Conservation (phyloP, 441 rosid species). For the Syzygium syzygioides region DNA sequence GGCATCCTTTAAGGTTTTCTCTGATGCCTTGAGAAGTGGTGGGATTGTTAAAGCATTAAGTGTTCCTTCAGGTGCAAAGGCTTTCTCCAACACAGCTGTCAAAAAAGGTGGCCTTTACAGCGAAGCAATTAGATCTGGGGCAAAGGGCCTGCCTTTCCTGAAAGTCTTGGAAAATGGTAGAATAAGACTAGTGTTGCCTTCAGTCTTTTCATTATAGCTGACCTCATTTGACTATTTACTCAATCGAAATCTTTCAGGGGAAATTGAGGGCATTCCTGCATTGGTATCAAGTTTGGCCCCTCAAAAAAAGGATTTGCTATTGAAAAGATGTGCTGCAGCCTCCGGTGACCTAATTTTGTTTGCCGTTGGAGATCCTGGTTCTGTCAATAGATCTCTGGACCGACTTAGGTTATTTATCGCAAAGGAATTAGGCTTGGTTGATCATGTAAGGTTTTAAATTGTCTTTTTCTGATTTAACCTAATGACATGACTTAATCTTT, state of each 20-base stretch:
- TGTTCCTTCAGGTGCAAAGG: conserved; percentile 75
- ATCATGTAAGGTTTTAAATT: conserved; percentile 47
- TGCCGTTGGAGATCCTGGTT: conserved; percentile 69
- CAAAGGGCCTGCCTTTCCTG: conserved; percentile 88
- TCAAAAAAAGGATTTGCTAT: conserved; percentile 31
- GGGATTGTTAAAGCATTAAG: conserved; percentile 71
- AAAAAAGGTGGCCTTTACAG: conserved; percentile 82
- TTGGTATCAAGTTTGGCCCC: conserved; percentile 64
- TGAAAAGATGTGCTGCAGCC: conserved; percentile 56
- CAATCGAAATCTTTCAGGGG: conserved; percentile 31
- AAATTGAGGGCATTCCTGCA: conserved; percentile 77
- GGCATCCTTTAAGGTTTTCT: conserved; percentile 71
- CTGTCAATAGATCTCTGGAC: conserved; percentile 75
- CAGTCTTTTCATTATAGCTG: not conserved
- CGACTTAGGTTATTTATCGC: conserved; percentile 67
- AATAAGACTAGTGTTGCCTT: not conserved
- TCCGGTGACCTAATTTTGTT: conserved; percentile 90
- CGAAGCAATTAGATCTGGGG: conserved; percentile 88
- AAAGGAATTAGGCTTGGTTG: conserved; percentile 65
- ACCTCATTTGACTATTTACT: not conserved
- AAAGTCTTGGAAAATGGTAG: conserved; percentile 86
- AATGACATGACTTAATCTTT: conserved; percentile 1
- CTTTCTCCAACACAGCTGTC: conserved; percentile 76
- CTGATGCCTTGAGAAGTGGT: conserved; percentile 61
- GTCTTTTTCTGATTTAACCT: not conserved